Conservation (phyloP, 192 early-diverging fungal species). For the Spinellus fusiger region DNA sequence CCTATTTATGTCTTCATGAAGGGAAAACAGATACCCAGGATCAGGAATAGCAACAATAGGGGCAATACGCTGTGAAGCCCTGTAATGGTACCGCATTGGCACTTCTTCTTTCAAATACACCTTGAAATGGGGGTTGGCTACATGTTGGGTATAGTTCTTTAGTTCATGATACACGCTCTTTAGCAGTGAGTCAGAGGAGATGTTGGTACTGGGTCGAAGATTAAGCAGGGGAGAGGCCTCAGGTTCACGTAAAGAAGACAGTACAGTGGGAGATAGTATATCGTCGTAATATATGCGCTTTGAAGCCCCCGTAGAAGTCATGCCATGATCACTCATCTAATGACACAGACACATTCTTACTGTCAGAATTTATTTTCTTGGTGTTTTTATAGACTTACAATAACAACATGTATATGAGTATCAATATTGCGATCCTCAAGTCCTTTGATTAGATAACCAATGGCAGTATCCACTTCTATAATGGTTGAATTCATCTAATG, state of each 20-base stretch:
- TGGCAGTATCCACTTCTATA: conserved; percentile 44
- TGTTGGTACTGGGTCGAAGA: conserved; percentile 47
- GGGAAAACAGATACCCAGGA: conserved; percentile 53
- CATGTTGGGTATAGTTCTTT: conserved; percentile 34
- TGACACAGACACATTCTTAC: background rate
- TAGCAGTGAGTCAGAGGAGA: conserved; percentile 23
- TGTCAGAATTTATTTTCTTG: background rate
- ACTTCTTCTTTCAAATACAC: conserved; percentile 70
- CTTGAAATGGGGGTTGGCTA: conserved; percentile 34
- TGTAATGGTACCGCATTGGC: conserved; percentile 68
- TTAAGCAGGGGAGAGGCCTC: conserved; percentile 57
- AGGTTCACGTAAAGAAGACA: conserved; percentile 39
- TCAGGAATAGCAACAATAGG: conserved; percentile 69
- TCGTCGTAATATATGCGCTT: conserved; percentile 72
- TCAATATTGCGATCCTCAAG: conserved; percentile 52
- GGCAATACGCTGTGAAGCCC: conserved; percentile 55
- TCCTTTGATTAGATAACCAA: conserved; percentile 55
- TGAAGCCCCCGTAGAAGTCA: conserved; percentile 49
- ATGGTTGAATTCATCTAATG: conserved; percentile 50
- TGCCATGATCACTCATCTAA: conserved; percentile 78
- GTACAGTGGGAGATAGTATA: conserved; percentile 27
- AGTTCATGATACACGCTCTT: conserved; percentile 41
- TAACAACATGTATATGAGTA: conserved; percentile 57
- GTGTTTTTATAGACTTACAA: conserved; percentile 4
- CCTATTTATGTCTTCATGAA: conserved; percentile 25